Evolutionary conservation across 805 yeast genomes (phyloP).

Genomic region (Ogataea degrootiae): DNA sequence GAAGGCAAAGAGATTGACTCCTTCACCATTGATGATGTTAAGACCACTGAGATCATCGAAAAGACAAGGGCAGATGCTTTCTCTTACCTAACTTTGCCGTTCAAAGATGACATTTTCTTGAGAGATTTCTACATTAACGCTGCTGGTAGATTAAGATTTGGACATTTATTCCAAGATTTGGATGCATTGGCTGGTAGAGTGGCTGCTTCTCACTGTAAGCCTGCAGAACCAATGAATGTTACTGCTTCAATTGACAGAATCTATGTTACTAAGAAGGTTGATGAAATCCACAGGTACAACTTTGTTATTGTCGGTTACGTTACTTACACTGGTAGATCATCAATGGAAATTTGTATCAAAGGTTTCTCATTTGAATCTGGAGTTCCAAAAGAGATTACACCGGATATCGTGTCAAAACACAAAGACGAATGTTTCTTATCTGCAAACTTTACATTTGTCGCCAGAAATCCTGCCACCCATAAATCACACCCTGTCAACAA

Average conservation of each 20-base stretch:
- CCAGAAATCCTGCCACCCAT: conserved; percentile 91
- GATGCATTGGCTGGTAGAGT: conserved; percentile 94
- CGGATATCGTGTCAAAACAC: conserved; percentile 48
- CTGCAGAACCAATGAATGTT: conserved; percentile 92
- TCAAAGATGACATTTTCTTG: conserved; percentile 75
- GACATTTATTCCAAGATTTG: conserved; percentile 89
- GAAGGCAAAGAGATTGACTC: conserved; percentile 74
- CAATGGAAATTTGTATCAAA: conserved; percentile 91
- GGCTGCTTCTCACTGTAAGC: conserved; percentile 89
- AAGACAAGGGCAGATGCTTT: conserved; percentile 77
- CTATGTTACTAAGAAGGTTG: conserved; percentile 78
- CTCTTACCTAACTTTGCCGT: conserved; percentile 65
- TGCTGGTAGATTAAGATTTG: conserved; percentile 86
- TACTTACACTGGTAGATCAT: conserved; percentile 90
- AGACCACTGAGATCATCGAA: conserved; percentile 64
- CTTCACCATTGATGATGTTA: conserved; percentile 66
- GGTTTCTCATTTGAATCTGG: conserved; percentile 71
- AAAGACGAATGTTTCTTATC: conserved; percentile 67
- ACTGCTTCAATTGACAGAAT: conserved; percentile 94
- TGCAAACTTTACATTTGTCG: conserved; percentile 93
- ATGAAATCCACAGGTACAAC: conserved; percentile 68
- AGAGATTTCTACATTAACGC: conserved; percentile 88
- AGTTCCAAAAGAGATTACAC: conserved; percentile 46
- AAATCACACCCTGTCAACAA: conserved; percentile 82
- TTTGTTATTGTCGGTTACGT: conserved; percentile 86